Conservation (phyloP, 176 grass and related monocot genomes). For the Rhynchospora pubera region DNA sequence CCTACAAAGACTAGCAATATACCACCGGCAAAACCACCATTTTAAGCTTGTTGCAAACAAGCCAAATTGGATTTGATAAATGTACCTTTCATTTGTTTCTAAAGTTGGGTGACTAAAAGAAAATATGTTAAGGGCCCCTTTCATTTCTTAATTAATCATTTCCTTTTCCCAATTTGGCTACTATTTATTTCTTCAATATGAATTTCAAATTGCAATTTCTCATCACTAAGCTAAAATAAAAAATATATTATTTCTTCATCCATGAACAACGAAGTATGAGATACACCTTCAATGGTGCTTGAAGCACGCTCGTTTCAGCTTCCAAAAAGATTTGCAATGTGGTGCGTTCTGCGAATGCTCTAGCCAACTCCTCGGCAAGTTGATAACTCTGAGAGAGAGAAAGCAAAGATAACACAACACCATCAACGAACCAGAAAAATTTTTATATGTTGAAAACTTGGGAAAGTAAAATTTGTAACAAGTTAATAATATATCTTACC, state of each 20-base stretch:
- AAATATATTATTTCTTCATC: neutral
- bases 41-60: neutral
- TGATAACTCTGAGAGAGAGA: slow-evolving; percentile 61
- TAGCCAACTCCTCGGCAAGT: slow-evolving; percentile 48
- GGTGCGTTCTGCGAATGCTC: too few relatives aligned
- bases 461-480: neutral
- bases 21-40: neutral
- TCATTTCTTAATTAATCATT: neutral
- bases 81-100: neutral
- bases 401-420: neutral
- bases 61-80: neutral
- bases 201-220: neutral
- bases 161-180: neutral
- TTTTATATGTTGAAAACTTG: neutral
- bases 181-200: neutral
- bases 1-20: neutral
- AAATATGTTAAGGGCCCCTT: neutral
- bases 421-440: neutral
- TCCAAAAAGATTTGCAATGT: too few relatives aligned
- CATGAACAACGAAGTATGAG: neutral
- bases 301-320: too few relatives aligned
- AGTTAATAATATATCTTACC: slow-evolving; percentile 31
- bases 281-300: too few relatives aligned
- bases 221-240: neutral
- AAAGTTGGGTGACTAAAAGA: neutral